Percentiles rank a stretch among this genome's conserved stretches.
Conservation (phyloP, 345 rosid species). For the Syzygium oleosum region DNA sequence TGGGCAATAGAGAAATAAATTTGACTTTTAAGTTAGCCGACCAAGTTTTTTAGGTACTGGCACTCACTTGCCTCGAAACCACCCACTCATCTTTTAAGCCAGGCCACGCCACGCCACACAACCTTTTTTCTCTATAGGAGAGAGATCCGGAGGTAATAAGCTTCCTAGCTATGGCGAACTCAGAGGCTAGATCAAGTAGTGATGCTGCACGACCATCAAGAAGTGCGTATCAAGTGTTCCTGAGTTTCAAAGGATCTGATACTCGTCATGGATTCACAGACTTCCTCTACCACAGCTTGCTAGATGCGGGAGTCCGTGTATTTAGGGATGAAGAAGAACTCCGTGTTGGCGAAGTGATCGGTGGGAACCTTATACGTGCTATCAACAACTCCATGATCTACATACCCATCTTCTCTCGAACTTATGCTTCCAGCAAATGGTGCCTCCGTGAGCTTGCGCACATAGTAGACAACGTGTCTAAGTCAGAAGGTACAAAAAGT, state of each 20-base stretch:
- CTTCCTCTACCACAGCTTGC: accelerated
- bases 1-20: too few relatives aligned
- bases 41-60: too few relatives aligned
- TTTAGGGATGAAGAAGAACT: accelerated
- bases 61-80: too few relatives aligned
- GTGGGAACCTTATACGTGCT: background rate
- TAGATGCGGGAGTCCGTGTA: background rate
- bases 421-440: background rate
- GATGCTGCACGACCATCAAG: accelerated
- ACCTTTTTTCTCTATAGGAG: too few relatives aligned
- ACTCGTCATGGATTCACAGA: background rate
- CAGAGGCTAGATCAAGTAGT: background rate
- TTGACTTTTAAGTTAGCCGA: too few relatives aligned
- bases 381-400: background rate
- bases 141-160: background rate
- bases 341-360: accelerated
- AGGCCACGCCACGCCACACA: too few relatives aligned
- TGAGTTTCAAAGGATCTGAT: background rate
- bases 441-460: background rate
- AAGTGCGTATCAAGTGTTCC: accelerated
- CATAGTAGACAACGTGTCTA: accelerated
- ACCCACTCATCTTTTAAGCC: background rate
- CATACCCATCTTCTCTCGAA: background rate
- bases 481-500: accelerated
- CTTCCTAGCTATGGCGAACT: background rate